Base-by-base conservation (phyloP, 2,329 filamentous ascomycete genomes). In the Furcasterigmium sp. region DNA sequence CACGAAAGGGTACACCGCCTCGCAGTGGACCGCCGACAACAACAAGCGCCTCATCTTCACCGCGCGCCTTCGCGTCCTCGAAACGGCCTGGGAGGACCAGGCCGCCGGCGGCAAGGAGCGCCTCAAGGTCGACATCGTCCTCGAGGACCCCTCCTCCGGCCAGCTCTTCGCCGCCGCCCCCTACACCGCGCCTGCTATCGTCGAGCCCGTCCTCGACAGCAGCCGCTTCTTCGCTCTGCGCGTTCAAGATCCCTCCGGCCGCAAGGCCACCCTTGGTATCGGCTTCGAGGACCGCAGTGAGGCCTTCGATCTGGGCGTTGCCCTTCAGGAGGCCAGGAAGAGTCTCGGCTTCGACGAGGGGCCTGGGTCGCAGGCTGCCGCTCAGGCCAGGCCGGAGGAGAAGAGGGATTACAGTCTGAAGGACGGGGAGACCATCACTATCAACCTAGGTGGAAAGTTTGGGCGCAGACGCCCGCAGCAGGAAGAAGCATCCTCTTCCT, bases 251-350 rank as follows among this genome's bases (percentile, higher is more conserved):
- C 84, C 82, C 28, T 76, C 77, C 32, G 83, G 86, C 2, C 75
- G 84, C 53, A 91, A 89, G 61, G 89, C 90, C 10, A 78, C 86
- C 37, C 67, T 95, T 46, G 89, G 90, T 9, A 80, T 95, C 51
- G 90, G 89, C 9, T 95, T 94, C 58, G 88, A 94, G 69, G 88
- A 95, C 63, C 73, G 90, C 39, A 82, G 80, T 56, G 87, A 91
- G 54, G 87, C 90, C 2, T 91, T 95, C 54, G 89, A 95, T 59
- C 90, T 95, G 56, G 79, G 80, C 48, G 85, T 94, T 41, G 79
- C 84, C 14, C 67, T 95, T 59, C 85, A 91, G 63, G 88, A 93
- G 61, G 84, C 83, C 17, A 72, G 85, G 54, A 84, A 85, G 62
- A 78, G 81, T 2, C 63, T 91, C 7, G 83, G 80, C 0, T 71